A percentile compares a stretch with the other conserved stretches of the same genome.
phyloP scores from a whole-genome alignment of 139 green algal genomes.

The Closterium sp. region DNA sequence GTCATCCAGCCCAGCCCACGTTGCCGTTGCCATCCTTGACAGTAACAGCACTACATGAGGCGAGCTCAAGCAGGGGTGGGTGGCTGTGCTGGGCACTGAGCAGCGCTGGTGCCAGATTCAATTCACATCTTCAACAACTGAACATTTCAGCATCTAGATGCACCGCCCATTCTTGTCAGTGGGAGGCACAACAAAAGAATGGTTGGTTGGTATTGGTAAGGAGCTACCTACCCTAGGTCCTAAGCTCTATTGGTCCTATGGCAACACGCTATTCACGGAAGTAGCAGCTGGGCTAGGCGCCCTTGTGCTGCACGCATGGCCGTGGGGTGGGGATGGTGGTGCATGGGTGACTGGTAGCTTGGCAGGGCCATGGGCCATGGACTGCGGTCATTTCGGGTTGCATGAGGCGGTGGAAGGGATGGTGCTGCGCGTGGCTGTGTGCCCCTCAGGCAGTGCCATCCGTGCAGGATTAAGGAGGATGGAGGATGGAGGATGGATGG shows the following conservation, averaged over 20 bases:
- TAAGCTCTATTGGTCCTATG: background rate
- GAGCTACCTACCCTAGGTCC: background rate
- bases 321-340: background rate
- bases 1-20: no score
- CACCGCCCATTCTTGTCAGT: background rate
- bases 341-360: no score
- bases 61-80: no score
- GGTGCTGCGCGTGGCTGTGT: background rate
- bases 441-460: background rate
- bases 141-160: background rate
- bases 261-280: background rate
- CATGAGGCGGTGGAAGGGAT: background rate
- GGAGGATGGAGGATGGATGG: no score
- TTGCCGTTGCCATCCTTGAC: no score
- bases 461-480: background rate
- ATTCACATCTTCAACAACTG: background rate
- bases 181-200: background rate
- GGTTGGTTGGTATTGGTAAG: background rate
- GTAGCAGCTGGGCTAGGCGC: background rate
- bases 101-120: background rate
- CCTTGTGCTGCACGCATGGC: background rate
- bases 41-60: no score
- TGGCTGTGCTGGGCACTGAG: background rate
- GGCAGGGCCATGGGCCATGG: background rate
- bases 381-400: background rate